Evolutionary conservation across 1,284 basidiomycete genomes (phyloP), one percentile per base, ranked within the genome.

Genomic region (Meripilus lineatus): DNA sequence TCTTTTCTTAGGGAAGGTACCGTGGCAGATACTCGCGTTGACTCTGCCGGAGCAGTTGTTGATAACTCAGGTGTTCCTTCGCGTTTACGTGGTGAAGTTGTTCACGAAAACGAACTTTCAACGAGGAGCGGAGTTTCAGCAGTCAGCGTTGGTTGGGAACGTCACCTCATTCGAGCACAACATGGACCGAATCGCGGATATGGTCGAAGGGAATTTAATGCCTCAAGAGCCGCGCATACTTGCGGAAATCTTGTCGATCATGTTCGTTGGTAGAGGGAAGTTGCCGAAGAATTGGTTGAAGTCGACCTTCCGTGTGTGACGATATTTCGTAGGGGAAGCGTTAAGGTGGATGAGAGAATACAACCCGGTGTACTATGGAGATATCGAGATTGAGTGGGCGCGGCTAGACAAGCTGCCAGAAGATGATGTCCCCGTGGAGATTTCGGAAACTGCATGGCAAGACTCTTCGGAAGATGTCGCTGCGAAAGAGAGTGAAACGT

Each of bases 151-250:
- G 44, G 45, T 52, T 14, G 68, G 68, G 1, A 70, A 58, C 36
- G 61, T 70, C 1, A 63, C 47, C 13, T 59, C 58, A 7, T 68
- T 60, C 43, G 36, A 48, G 1, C 49, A 63, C 1, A 57, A 65
- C 40, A 40, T 40, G 1, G 25, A 47, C 0, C 57, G 50, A 0
- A 53, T 68, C 2, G 44, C 46, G 1, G 21, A 38, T 3, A 68
- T 71, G 62, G 4, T 66, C 0, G 45, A 53, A 4, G 64, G 65
- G 0, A 42, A 56, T 4, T 28, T 64, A 2, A 57, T 71, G 59
- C 69, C 68, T 13, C 55, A 50, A 4, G 55, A 42, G 2, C 52
- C 55, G 0, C 18, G 14, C 1, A 49, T 69, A 1, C 51, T 71
- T 4, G 48, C 65, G 0, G 54, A 58, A 1, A 45, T 63, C 1